Percentiles rank a stretch among this genome's conserved stretches.
These are phyloP conservation scores for Picea glauca DNA, from an alignment of 75 land plant genomes.

Conservation along the genomic window DNA sequence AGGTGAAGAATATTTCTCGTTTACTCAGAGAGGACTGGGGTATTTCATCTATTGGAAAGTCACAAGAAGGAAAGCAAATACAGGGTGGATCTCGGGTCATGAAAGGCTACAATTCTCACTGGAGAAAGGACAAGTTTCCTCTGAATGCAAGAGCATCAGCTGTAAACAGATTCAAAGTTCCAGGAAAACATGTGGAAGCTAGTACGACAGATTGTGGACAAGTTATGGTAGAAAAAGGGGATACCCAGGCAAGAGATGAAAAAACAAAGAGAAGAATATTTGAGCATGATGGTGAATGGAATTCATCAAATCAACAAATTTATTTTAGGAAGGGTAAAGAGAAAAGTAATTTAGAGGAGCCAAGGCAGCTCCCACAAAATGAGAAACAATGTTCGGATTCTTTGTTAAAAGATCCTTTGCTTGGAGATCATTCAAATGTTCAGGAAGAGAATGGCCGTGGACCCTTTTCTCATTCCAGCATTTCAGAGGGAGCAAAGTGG, in stretches of 20 bases:
- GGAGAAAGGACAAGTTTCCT: conserved; percentile 8
- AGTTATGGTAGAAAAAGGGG: not conserved
- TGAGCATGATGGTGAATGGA: conserved; percentile 7
- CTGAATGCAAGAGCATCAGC: not conserved
- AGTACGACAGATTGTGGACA: not conserved
- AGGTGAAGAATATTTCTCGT: conserved; percentile 1
- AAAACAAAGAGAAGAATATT: not conserved
- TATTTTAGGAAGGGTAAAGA: not conserved
- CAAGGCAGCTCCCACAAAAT: not conserved
- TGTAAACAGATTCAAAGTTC: not conserved
- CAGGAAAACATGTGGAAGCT: not conserved
- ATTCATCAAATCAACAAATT: not conserved
- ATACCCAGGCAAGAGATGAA: not conserved
- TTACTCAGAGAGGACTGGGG: not conserved
- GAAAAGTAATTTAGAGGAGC: not conserved
- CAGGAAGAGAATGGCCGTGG: not conserved
- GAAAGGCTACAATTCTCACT: not conserved
- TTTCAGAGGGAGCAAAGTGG: conserved; percentile 8
- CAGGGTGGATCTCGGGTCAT: not conserved
- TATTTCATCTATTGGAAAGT: not conserved
- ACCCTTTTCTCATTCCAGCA: not conserved
- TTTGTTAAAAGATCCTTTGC: not conserved
- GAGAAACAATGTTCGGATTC: conserved; percentile 4
- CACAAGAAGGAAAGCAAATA: not conserved
- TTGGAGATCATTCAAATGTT: not conserved